Conservation (phyloP, 1,284 basidiomycete genomes). For the Heterobasidion irregulare region DNA sequence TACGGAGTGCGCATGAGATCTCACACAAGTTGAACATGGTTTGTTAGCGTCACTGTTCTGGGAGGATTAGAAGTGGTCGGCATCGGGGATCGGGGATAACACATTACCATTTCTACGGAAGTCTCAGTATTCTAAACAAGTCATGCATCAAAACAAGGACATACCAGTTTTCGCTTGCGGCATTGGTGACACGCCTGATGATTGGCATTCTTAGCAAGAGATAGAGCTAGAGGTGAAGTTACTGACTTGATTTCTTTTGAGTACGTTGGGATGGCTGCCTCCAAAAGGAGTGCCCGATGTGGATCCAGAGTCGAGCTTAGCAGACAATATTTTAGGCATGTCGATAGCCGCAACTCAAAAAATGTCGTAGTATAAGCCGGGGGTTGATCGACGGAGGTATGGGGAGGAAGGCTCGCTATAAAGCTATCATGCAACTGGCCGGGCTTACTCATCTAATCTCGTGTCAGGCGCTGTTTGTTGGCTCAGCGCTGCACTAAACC, state of each 20-base stretch:
- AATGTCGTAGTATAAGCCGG: background rate
- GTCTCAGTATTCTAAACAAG: constrained; percentile 2
- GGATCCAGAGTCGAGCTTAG: constrained; percentile 9
- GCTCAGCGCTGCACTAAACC: too few relatives aligned
- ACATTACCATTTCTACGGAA: constrained; percentile 54
- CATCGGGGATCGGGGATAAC: constrained; percentile 4
- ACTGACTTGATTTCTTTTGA: constrained; percentile 52
- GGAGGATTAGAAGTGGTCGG: constrained; percentile 9
- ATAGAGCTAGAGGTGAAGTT: background rate
- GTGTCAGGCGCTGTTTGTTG: too few relatives aligned
- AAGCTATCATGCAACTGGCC: background rate
- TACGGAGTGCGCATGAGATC: constrained; percentile 22
- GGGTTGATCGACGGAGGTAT: background rate
- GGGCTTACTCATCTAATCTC: background rate
- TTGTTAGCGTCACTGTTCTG: constrained; percentile 40
- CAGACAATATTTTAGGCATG: constrained; percentile 27
- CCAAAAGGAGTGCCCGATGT: constrained; percentile 18
- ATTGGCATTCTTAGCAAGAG: background rate
- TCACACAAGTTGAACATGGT: constrained; percentile 24
- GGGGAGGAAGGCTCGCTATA: too few relatives aligned
- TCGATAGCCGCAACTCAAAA: background rate
- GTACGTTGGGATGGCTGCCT: constrained; percentile 35
- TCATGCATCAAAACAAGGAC: constrained; percentile 17
- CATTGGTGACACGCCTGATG: constrained; percentile 42
- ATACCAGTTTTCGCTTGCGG: constrained; percentile 62